Evolutionary conservation across 352 stramenopile species (phyloP).

Genomic region (Pythium chondricola): DNA sequence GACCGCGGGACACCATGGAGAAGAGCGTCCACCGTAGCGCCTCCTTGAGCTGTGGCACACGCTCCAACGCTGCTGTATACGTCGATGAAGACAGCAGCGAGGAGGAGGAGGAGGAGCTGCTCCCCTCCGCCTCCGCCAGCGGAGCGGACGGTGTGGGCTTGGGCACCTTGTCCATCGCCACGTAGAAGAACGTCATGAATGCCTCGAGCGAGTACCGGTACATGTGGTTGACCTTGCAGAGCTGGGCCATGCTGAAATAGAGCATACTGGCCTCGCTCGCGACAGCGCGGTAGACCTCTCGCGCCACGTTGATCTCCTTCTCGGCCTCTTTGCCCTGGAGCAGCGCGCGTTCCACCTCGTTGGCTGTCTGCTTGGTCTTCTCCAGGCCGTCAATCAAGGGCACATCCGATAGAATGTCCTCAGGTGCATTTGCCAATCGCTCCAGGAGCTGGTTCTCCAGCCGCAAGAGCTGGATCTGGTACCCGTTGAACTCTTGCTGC

Average conservation of each 20-base stretch:
- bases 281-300: conserved; percentile 88
- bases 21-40: conserved; percentile 85
- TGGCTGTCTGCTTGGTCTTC: conserved; percentile 86
- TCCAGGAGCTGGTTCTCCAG: conserved; percentile 89
- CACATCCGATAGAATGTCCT: conserved; percentile 90
- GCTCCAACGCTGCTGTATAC: conserved; percentile 39
- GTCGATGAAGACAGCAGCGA: too few species aligned
- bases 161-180: conserved; percentile 67
- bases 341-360: conserved; percentile 81
- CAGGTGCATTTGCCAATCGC: conserved; percentile 85
- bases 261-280: conserved; percentile 87
- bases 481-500: conserved; percentile 87
- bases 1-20: conserved; percentile 82
- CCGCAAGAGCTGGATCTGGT: conserved; percentile 89
- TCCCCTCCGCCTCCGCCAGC: neutral
- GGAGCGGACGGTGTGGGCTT: neutral
- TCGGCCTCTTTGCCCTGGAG: conserved; percentile 84
- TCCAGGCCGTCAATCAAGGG: conserved; percentile 90
- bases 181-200: conserved; percentile 86
- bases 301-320: conserved; percentile 86
- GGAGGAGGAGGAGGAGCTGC: conserved; percentile 21
- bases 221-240: conserved; percentile 90
- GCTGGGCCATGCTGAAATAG: conserved; percentile 89
- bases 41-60: conserved; percentile 31
- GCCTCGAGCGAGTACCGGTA: conserved; percentile 92